These are phyloP conservation scores for Paraphoma chrysanthemicola DNA, from an alignment of 2,329 filamentous ascomycete genomes.

Conservation along the genomic window DNA sequence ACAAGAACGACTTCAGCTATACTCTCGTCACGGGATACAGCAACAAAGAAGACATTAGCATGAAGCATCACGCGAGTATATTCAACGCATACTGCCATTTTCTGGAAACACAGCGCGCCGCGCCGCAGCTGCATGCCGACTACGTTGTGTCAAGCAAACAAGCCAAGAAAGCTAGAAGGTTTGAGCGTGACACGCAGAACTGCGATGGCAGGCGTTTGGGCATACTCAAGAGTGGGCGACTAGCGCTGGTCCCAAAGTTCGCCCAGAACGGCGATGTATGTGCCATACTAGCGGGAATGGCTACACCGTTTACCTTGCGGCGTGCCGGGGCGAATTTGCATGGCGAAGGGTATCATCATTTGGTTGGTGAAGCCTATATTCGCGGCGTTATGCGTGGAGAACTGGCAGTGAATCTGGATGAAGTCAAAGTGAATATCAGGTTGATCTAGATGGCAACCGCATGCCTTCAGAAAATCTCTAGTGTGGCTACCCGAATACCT, in stretches of 20 bases:
- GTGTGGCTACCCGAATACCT: slow-evolving; percentile 27
- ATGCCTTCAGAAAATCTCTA: neutral
- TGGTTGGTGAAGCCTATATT: neutral
- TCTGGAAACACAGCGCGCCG: neutral
- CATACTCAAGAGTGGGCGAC: neutral
- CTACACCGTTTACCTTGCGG: neutral
- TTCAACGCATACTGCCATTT: neutral
- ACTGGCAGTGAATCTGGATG: neutral
- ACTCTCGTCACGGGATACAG: neutral
- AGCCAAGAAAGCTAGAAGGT: neutral
- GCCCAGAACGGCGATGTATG: neutral
- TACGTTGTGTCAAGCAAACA: neutral
- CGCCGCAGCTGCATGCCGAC: neutral
- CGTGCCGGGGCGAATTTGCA: neutral
- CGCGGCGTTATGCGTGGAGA: neutral
- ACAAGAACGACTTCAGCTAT: neutral
- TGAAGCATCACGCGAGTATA: neutral
- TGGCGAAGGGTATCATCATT: neutral
- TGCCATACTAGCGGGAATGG: neutral
- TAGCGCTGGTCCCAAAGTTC: neutral
- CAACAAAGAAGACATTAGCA: neutral
- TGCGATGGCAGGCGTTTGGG: neutral
- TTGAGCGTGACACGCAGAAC: neutral
- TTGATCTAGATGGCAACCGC: neutral
- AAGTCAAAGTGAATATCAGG: neutral